Percentiles rank a stretch among this genome's conserved stretches.
Evolutionary conservation across 345 rosid species (phyloP).

Genomic region (Cardamine resedifolia): DNA sequence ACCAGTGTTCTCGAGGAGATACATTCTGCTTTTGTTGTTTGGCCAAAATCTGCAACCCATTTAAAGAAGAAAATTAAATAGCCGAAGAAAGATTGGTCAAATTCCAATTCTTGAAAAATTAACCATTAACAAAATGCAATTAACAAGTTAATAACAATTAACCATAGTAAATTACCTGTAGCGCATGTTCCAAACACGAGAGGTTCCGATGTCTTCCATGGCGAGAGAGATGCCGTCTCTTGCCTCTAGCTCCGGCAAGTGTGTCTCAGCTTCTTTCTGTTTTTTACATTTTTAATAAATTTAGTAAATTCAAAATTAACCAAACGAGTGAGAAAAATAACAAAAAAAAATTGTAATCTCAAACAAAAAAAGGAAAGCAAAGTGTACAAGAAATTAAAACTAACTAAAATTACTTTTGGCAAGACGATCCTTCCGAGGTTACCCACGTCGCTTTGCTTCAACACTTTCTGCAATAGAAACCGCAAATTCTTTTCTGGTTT

Average conservation of each 20-base stretch:
- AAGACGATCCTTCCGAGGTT: conserved; percentile 93
- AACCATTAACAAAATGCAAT: not conserved
- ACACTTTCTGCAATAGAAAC: conserved; percentile 91
- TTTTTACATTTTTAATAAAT: not conserved
- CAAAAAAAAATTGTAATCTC: not conserved
- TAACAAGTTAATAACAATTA: not conserved
- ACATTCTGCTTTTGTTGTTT: conserved; percentile 99
- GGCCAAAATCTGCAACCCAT: conserved; percentile 96
- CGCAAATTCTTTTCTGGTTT: conserved; percentile 90
- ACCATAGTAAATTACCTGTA: conserved; percentile 55
- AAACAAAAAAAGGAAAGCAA: conserved; percentile 2
- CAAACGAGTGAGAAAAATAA: not conserved
- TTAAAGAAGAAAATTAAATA: conserved; percentile 14
- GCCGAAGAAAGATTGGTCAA: not conserved
- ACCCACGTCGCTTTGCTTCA: conserved; percentile 99
- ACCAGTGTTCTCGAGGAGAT: conserved; percentile 98
- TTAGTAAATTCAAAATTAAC: not conserved
- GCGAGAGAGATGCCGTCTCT: conserved; percentile 94
- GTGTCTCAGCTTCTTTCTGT: conserved; percentile 97
- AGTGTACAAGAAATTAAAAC: conserved; percentile 24
- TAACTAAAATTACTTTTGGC: conserved; percentile 59
- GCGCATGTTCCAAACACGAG: conserved; percentile 98
- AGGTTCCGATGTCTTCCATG: conserved; percentile 98
- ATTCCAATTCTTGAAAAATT: not conserved
- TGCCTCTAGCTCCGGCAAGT: conserved; percentile 92